Conservation (phyloP, 2,329 filamentous ascomycete species). For the Pestalotiopsis sp. region DNA sequence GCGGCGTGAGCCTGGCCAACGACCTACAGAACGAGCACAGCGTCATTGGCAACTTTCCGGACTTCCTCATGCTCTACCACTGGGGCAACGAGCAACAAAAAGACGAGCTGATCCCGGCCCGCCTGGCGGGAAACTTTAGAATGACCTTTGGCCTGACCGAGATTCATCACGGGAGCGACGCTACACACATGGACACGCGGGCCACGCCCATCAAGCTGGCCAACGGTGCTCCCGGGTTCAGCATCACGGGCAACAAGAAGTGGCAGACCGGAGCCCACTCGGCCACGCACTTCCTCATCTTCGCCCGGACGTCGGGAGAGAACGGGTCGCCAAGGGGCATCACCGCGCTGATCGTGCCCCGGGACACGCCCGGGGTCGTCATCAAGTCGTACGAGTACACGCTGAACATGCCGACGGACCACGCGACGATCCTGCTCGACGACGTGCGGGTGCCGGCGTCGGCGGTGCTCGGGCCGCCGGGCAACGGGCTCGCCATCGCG, state of each 20-base stretch:
- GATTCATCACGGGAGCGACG: constrained; percentile 63
- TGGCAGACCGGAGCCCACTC: constrained; percentile 68
- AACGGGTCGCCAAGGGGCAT: constrained; percentile 58
- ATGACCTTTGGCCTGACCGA: constrained; percentile 66
- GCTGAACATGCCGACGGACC: constrained; percentile 68
- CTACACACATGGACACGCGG: constrained; percentile 62
- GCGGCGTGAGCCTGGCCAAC: constrained; percentile 61
- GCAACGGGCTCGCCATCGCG: constrained; percentile 60
- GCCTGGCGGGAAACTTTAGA: constrained; percentile 54
- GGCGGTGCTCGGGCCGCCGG: constrained; percentile 53
- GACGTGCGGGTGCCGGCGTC: constrained; percentile 57
- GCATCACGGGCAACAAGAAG: constrained; percentile 62
- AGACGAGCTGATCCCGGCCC: constrained; percentile 52
- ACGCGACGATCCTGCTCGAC: constrained; percentile 61
- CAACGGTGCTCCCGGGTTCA: constrained; percentile 48
- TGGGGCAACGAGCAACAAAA: constrained; percentile 60
- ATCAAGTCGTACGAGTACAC: constrained; percentile 66
- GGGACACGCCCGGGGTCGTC: constrained; percentile 51
- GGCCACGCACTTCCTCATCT: constrained; percentile 64
- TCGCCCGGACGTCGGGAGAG: constrained; percentile 58
- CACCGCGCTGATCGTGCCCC: constrained; percentile 62
- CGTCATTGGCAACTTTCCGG: constrained; percentile 64
- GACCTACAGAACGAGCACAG: constrained; percentile 67
- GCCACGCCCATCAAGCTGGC: constrained; percentile 44
- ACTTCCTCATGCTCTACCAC: constrained; percentile 63